Conservation (phyloP, 1,139 yeast species). For the Sugiyamaella xylanicola region DNA sequence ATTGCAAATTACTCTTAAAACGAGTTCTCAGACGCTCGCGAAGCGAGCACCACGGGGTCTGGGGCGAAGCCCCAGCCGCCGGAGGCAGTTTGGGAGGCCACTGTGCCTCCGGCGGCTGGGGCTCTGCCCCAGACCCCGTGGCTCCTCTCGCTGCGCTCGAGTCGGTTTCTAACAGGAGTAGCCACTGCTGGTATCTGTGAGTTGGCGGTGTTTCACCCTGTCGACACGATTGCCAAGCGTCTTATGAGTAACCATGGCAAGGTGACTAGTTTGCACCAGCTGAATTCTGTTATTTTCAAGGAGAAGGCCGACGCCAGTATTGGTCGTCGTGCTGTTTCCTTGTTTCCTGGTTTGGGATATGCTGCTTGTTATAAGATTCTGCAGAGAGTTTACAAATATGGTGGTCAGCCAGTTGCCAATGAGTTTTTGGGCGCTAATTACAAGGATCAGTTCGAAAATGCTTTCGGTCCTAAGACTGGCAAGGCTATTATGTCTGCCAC, state of each 20-base stretch:
- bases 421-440: constrained; percentile 83
- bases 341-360: constrained; percentile 97
- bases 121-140: not conserved
- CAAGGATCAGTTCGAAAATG: constrained; percentile 65
- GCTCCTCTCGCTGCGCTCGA: not conserved
- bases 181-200: constrained; percentile 98
- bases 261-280: constrained; percentile 56
- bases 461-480: constrained; percentile 92
- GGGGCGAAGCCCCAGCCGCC: not conserved
- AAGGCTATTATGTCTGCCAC: constrained; percentile 95
- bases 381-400: constrained; percentile 97
- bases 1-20: too few species aligned
- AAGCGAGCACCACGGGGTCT: not conserved
- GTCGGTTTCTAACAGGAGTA: constrained; percentile 1
- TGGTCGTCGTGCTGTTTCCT: constrained; percentile 71
- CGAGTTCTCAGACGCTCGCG: too few species aligned
- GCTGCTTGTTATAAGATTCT: constrained; percentile 96
- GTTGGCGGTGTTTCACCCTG: constrained; percentile 97
- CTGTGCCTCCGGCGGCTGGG: not conserved
- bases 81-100: too few species aligned
- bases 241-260: constrained; percentile 91
- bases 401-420: constrained; percentile 98
- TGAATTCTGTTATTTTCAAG: constrained; percentile 84
- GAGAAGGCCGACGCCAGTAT: constrained; percentile 75
- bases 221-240: constrained; percentile 94